These are phyloP conservation scores for Choanephora cucurbitarum DNA, from an alignment of 371 early-diverging fungal genomes.

Conservation along the genomic window DNA sequence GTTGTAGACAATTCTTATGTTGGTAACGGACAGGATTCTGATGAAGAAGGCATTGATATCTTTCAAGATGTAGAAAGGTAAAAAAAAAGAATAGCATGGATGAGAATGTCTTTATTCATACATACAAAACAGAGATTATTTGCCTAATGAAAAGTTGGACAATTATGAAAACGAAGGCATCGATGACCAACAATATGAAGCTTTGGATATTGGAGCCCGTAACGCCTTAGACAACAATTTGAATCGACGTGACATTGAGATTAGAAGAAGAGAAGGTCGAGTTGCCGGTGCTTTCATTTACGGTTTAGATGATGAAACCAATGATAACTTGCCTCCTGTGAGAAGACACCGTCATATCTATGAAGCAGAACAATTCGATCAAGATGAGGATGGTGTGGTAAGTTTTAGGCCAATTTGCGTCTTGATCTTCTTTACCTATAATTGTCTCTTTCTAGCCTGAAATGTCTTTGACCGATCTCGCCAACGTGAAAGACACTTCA, in stretches of 20 bases:
- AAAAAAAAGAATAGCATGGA: slow-evolving; percentile 1
- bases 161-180: slow-evolving; percentile 76
- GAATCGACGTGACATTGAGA: slow-evolving; percentile 80
- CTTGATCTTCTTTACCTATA: too few relatives aligned
- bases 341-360: slow-evolving; percentile 64
- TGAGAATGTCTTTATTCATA: not conserved
- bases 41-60: slow-evolving; percentile 79
- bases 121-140: slow-evolving; percentile 85
- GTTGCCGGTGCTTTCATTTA: slow-evolving; percentile 87
- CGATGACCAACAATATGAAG: slow-evolving; percentile 77
- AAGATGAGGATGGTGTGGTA: slow-evolving; percentile 67
- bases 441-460: slow-evolving; percentile 51
- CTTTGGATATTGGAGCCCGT: slow-evolving; percentile 72
- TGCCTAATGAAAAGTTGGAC: slow-evolving; percentile 72
- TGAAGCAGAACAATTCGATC: slow-evolving; percentile 57
- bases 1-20: slow-evolving; percentile 37
- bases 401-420: slow-evolving; percentile 15
- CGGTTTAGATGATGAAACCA: slow-evolving; percentile 58
- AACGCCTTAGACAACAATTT: slow-evolving; percentile 79
- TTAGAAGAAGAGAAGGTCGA: slow-evolving; percentile 69
- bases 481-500: slow-evolving; percentile 56
- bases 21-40: slow-evolving; percentile 55
- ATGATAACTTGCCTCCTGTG: slow-evolving; percentile 60
- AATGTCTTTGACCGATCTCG: slow-evolving; percentile 53
- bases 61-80: slow-evolving; percentile 82